These are phyloP conservation scores for Globisporangium nunn DNA, from an alignment of 352 stramenopile genomes.

Conservation along the genomic window DNA sequence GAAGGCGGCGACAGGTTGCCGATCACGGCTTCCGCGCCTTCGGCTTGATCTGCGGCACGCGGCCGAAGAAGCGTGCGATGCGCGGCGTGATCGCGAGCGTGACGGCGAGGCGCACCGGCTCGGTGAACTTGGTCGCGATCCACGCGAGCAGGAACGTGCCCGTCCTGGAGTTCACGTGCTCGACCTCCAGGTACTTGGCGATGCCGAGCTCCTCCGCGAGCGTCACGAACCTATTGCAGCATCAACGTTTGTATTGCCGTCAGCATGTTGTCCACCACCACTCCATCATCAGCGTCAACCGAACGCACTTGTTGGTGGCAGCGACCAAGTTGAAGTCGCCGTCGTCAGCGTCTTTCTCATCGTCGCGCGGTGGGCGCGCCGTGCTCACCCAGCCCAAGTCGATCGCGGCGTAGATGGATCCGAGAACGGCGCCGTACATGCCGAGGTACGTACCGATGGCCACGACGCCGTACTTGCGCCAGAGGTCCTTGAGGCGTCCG, in stretches of 20 bases:
- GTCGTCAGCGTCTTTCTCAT: slow-evolving; percentile 16
- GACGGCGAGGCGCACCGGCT: slow-evolving; percentile 68
- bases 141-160: slow-evolving; percentile 77
- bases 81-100: slow-evolving; percentile 76
- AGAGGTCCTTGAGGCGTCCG: slow-evolving; percentile 67
- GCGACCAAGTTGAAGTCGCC: slow-evolving; percentile 71
- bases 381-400: slow-evolving; percentile 72
- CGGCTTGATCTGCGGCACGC: slow-evolving; percentile 45
- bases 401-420: slow-evolving; percentile 79
- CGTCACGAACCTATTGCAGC: slow-evolving; percentile 42
- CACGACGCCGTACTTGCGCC: slow-evolving; percentile 78
- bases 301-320: slow-evolving; percentile 73
- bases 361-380: slow-evolving; percentile 19
- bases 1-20: background rate
- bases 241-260: background rate
- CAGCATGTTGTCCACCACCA: no score
- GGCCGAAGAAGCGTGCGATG: slow-evolving; percentile 64
- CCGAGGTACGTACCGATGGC: slow-evolving; percentile 78
- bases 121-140: slow-evolving; percentile 85
- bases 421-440: slow-evolving; percentile 70
- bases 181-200: slow-evolving; percentile 72
- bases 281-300: background rate
- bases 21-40: slow-evolving; percentile 17
- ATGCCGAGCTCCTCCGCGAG: slow-evolving; percentile 64
- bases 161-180: slow-evolving; percentile 76